Base-by-base conservation (phyloP, 139 green algal genomes). In the Chlamydomonas incerta region DNA sequence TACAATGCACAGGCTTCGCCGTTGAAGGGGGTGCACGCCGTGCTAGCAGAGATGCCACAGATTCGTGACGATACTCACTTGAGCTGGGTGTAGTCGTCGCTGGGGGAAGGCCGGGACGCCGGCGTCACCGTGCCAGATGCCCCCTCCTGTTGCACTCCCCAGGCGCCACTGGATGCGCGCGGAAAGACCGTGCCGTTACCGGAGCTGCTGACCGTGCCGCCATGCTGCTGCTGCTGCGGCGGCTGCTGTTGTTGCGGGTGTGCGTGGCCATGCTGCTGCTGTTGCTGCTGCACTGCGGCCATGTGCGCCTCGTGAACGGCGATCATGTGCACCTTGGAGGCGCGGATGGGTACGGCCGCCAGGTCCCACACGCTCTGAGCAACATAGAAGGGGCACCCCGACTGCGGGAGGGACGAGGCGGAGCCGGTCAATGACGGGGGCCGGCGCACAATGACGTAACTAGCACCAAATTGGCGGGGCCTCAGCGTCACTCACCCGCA, bases 301-400 rank as follows among this genome's bases (percentile, higher is more conserved):
- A 52, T 18, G 29, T 75, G 23, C 24, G 67, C 47, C 66, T 79
- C 63, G 50, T 52, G 31, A 15, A 58, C 68, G 1, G 72, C 73
- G 10, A 85, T 74, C 67, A 86, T 58, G 72, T 88, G 83, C 35
- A 83, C 81, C 41, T 72, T 85, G 26, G 65, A 86, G n/a, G 82
- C 58, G 0, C 82, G 65, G 29, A 93, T 71, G 57, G 83, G 79
- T 28, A 81, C 80, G 0, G 88, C 82, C 11, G 69, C 80, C 41
- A 91, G 35, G 5, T 90, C 82, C 93, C 92, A 95, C 18, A 96
- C 90, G 0, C 41, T 41, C 23, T 85, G 86, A 41, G 91, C 46
- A 3, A 95, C 72, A 67, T 72, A 95, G 73, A 96, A 90, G 31
- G 92, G 92, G 50, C 87, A 91, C 10, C 89, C 46, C 18, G 88